Percentiles rank a stretch among this genome's conserved stretches.
Conservation (phyloP, 2,329 filamentous ascomycete genomes). For the Ceratocystis destructans region DNA sequence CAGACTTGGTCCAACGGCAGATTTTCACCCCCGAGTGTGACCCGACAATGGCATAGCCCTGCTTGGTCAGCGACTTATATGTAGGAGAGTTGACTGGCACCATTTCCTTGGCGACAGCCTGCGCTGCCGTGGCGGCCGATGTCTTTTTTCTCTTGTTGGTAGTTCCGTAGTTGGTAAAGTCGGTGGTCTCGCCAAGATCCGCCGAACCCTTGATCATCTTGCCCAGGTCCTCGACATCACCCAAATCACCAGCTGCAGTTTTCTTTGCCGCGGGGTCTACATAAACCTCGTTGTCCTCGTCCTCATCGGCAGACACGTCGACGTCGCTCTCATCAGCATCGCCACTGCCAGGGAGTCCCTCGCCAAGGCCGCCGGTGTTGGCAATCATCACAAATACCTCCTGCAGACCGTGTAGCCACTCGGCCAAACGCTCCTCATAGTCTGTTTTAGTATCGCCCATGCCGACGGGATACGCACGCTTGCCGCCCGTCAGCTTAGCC, state of each 20-base stretch:
- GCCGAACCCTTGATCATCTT: conserved; percentile 40
- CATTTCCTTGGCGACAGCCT: conserved; percentile 63
- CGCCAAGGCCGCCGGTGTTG: conserved; percentile 43
- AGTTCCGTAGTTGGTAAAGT: conserved; percentile 64
- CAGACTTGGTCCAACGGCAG: conserved; percentile 96
- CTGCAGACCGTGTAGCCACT: conserved; percentile 65
- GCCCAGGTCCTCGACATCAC: conserved; percentile 77
- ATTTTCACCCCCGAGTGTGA: conserved; percentile 96
- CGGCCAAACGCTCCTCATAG: conserved; percentile 48
- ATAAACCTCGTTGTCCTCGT: conserved; percentile 35
- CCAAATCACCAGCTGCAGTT: conserved; percentile 37
- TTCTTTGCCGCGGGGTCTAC: conserved; percentile 30
- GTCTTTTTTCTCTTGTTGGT: conserved; percentile 25
- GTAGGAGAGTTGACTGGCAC: conserved; percentile 84
- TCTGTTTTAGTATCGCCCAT: conserved; percentile 77
- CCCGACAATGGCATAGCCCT: conserved; percentile 90
- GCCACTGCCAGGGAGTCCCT: conserved; percentile 63
- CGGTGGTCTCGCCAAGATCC: conserved; percentile 36
- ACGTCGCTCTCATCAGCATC: conserved; percentile 75
- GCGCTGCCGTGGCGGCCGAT: conserved; percentile 28
- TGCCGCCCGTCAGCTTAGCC: conserved; percentile 79
- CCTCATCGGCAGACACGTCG: conserved; percentile 46
- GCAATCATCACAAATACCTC: conserved; percentile 55
- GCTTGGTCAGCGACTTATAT: conserved; percentile 78
- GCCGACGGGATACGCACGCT: conserved; percentile 77